Evolutionary conservation across 139 green algal genomes (phyloP).

Genomic region (Pleodorina starrii): DNA sequence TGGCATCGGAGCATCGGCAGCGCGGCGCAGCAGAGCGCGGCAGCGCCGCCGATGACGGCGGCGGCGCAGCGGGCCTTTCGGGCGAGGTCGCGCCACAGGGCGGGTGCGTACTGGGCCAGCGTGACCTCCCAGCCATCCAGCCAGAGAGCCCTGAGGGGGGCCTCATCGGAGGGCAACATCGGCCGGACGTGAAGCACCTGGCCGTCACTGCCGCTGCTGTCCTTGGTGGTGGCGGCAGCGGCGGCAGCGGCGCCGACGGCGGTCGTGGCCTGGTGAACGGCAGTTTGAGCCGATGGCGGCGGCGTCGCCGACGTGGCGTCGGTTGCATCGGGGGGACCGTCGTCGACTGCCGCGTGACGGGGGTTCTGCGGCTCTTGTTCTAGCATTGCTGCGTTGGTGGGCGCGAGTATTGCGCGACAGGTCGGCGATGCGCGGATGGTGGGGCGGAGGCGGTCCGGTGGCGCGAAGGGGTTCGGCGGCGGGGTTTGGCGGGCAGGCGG

Average conservation of each 20-base stretch:
- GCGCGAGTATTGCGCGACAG: no score
- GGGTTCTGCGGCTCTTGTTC: no score
- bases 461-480: no score
- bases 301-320: neutral
- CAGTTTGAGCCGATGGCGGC: neutral
- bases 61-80: neutral
- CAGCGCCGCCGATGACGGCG: neutral
- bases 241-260: neutral
- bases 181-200: neutral
- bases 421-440: no score
- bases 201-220: neutral
- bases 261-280: neutral
- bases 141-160: neutral
- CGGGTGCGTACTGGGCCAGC: neutral
- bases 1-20: neutral
- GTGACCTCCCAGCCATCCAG: slow-evolving; percentile 25
- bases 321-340: neutral
- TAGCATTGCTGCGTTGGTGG: no score
- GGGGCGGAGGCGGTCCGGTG: no score
- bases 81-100: neutral
- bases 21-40: neutral
- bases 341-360: neutral
- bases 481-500: no score
- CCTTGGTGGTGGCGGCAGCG: neutral
- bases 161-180: neutral